Percentiles rank a stretch among this genome's conserved stretches.
phyloP scores from a whole-genome alignment of 2,329 filamentous ascomycete species.

The Allantophomopsis cytisporea region DNA sequence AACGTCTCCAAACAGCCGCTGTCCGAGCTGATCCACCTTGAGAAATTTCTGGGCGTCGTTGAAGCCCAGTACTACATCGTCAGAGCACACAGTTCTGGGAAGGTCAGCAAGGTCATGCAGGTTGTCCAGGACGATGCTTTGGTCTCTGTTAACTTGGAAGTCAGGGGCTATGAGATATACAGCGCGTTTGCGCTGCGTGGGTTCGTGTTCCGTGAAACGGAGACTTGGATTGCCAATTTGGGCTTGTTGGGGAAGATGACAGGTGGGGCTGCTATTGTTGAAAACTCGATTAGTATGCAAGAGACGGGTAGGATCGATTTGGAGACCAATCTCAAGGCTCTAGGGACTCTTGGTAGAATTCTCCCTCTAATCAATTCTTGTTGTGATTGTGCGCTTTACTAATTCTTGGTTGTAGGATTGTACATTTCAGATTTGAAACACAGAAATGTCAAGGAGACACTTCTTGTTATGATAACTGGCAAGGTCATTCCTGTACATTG shows the following conservation, averaged over 20 bases:
- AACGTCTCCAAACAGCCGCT: constrained; percentile 55
- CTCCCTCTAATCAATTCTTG: background rate
- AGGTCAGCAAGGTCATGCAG: constrained; percentile 38
- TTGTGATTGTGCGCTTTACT: background rate
- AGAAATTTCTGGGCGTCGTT: constrained; percentile 59
- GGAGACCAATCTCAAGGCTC: constrained; percentile 61
- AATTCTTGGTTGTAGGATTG: constrained; percentile 35
- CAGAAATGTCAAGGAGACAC: constrained; percentile 45
- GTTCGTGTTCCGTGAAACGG: constrained; percentile 29
- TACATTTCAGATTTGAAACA: constrained; percentile 60
- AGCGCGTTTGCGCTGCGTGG: constrained; percentile 54
- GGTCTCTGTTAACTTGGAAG: constrained; percentile 46
- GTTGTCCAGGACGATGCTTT: constrained; percentile 30
- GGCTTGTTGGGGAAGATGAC: constrained; percentile 85
- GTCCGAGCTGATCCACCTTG: constrained; percentile 56
- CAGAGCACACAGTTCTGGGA: constrained; percentile 55
- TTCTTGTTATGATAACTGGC: constrained; percentile 65
- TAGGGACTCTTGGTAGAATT: constrained; percentile 55
- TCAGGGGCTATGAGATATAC: constrained; percentile 68
- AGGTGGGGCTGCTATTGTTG: constrained; percentile 63
- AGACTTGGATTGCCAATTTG: constrained; percentile 50
- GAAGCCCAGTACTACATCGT: constrained; percentile 51
- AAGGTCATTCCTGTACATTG: constrained; percentile 53
- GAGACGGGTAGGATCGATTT: constrained; percentile 49
- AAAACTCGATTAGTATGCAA: constrained; percentile 41